phyloP scores from a whole-genome alignment of 2,329 filamentous ascomycete genomes.

The Trichoderma pleuroti region DNA sequence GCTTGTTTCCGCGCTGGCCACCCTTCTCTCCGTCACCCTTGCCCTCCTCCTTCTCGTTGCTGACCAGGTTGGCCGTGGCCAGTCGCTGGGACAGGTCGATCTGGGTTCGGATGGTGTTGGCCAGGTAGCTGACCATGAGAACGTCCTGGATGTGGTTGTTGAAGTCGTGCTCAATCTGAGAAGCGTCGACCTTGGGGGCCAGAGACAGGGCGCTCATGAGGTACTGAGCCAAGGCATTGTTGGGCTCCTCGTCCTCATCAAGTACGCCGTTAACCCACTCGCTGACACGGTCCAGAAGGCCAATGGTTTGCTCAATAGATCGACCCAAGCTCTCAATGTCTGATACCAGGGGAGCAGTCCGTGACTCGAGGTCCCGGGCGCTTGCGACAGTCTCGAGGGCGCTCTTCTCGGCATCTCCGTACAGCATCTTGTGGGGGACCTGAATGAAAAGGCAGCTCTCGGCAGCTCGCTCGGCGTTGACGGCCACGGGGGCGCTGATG shows the following conservation, averaged over 20 bases:
- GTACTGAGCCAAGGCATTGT: constrained; percentile 89
- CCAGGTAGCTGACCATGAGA: constrained; percentile 94
- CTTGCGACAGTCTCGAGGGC: constrained; percentile 77
- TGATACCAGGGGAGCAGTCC: constrained; percentile 69
- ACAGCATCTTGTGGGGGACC: constrained; percentile 90
- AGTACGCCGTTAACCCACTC: constrained; percentile 91
- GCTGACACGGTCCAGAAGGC: constrained; percentile 84
- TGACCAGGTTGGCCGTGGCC: constrained; percentile 68
- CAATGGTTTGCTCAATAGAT: constrained; percentile 81
- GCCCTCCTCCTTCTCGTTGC: constrained; percentile 48
- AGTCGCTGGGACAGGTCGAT: constrained; percentile 96
- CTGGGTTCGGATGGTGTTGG: constrained; percentile 98
- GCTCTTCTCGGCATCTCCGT: constrained; percentile 66
- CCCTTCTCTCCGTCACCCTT: constrained; percentile 45
- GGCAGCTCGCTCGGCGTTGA: constrained; percentile 88
- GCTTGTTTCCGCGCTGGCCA: constrained; percentile 48
- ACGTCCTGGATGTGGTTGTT: constrained; percentile 99
- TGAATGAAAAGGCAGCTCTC: constrained; percentile 98
- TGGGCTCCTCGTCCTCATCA: constrained; percentile 87
- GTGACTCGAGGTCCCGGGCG: constrained; percentile 74
- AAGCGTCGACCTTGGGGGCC: constrained; percentile 87
- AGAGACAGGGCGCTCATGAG: constrained; percentile 90
- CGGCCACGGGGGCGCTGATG: constrained; percentile 91
- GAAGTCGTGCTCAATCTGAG: constrained; percentile 94
- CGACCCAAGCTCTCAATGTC: constrained; percentile 88